These are phyloP conservation scores for Leucogyrophana mollusca DNA, from an alignment of 768 basidiomycete species.

Conservation along the genomic window DNA sequence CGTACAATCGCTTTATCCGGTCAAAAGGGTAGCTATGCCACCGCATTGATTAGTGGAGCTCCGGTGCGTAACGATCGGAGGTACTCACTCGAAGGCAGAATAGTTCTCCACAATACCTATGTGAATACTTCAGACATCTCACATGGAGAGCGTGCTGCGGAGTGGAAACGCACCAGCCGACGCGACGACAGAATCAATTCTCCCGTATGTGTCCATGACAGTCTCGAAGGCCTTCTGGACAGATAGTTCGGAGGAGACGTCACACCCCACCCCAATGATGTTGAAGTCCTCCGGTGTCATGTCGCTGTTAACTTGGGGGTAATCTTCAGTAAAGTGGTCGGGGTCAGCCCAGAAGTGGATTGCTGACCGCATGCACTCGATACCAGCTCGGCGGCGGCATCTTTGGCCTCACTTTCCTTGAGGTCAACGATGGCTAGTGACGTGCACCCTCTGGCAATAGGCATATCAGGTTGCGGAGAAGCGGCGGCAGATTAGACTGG, in stretches of 20 bases:
- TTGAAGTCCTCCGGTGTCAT: constrained; percentile 55
- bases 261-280: constrained; percentile 78
- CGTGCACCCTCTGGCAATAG: constrained; percentile 68
- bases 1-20: constrained; percentile 79
- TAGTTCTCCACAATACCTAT: constrained; percentile 87
- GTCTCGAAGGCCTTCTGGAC: constrained; percentile 72
- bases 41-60: constrained; percentile 10
- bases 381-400: constrained; percentile 68
- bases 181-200: constrained; percentile 81
- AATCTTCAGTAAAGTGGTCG: constrained; percentile 26
- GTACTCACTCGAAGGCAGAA: constrained; percentile 76
- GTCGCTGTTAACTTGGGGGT: constrained; percentile 50
- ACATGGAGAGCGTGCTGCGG: neutral
- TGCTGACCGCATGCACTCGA: constrained; percentile 49
- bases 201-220: constrained; percentile 63
- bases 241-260: constrained; percentile 80
- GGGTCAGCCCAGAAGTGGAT: constrained; percentile 15
- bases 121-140: constrained; percentile 3
- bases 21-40: constrained; percentile 75
- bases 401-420: constrained; percentile 62
- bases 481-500: neutral
- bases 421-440: constrained; percentile 81
- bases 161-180: constrained; percentile 65
- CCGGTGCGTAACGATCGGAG: neutral
- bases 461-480: constrained; percentile 7